Evolutionary conservation across 2,329 filamentous ascomycete species (phyloP), one percentile per base, ranked within the genome.

Genomic region (Massarina eburnea): DNA sequence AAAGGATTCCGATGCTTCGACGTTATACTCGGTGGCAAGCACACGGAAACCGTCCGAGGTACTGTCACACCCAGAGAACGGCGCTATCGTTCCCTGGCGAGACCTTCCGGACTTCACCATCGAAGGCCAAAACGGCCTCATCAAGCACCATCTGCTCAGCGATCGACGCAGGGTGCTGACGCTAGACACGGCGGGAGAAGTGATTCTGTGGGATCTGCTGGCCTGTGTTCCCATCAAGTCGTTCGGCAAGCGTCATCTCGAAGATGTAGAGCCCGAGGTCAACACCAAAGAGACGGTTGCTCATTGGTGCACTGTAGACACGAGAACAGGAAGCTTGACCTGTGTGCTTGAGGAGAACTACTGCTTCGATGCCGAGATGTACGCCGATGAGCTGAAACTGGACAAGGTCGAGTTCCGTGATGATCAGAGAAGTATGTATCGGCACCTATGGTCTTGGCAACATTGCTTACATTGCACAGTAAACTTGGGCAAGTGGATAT

Each of bases 301-400:
- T 4, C 92, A 95, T 43, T 99, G 94, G 94, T 99, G 94, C 66
- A 89, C 89, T 1, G 88, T 97, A 42, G 91, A 99, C 63, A 91
- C 92, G 17, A 86, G 92, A 58, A 97, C 92, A 4, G 94, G 94
- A 27, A 90, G 89, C 51, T 76, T 99, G 44, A 92, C 91, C 2
- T 92, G 96, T 3, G 86, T 95, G 15, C 72, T 99, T 15, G 94
- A 99, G 64, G 89, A 91, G 32, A 95, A 94, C 62, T 95, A 95
- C 58, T 96, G 91, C 67, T 99, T 99, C 59, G 94, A 99, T 71
- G 94, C 91, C 14, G 94, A 99, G 64, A 88, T 96, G 70, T 99
- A 99, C 67, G 92, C 91, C 1, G 94, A 99, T 66, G 91, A 97
- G 71, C 75, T 95, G 27, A 77, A 84, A 32, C 58, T 92, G 43